A percentile compares a stretch with the other conserved stretches of the same genome.
These are phyloP conservation scores for Colletotrichum magnum DNA, from an alignment of 2,329 filamentous ascomycete species.

Conservation along the genomic window DNA sequence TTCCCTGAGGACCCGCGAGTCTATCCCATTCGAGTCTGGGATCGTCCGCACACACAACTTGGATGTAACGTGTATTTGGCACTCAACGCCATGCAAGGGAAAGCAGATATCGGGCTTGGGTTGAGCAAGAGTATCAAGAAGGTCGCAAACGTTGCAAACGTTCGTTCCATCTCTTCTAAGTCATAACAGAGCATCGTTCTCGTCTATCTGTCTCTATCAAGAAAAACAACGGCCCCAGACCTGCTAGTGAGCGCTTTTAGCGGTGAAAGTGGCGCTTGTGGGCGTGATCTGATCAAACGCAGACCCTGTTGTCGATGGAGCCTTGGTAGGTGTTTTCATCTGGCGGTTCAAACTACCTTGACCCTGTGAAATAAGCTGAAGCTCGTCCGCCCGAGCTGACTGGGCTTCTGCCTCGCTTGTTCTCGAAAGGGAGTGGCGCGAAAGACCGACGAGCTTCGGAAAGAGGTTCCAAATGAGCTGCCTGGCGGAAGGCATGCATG, in stretches of 20 bases:
- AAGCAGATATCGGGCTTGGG: too few relatives aligned
- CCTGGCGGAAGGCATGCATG: conserved; percentile 11
- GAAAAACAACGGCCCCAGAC: too few relatives aligned
- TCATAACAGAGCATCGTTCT: background rate
- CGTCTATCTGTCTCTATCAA: background rate
- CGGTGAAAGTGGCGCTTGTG: background rate
- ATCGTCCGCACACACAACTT: too few relatives aligned
- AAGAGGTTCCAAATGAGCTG: conserved; percentile 2
- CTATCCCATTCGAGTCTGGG: too few relatives aligned
- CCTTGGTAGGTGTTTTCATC: background rate
- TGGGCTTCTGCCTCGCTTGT: background rate
- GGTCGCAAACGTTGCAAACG: too few relatives aligned
- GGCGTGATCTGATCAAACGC: background rate
- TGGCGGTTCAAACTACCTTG: background rate
- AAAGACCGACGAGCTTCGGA: background rate
- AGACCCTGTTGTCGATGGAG: background rate
- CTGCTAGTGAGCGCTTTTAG: background rate
- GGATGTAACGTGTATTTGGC: too few relatives aligned
- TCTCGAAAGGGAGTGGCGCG: background rate
- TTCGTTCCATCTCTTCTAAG: too few relatives aligned
- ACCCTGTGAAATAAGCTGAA: background rate
- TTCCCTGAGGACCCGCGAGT: too few relatives aligned
- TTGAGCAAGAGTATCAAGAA: too few relatives aligned
- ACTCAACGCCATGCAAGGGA: too few relatives aligned
- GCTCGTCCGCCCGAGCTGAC: background rate